Conservation (phyloP, 176 grass and related monocot genomes). For the Raddia distichophylla region DNA sequence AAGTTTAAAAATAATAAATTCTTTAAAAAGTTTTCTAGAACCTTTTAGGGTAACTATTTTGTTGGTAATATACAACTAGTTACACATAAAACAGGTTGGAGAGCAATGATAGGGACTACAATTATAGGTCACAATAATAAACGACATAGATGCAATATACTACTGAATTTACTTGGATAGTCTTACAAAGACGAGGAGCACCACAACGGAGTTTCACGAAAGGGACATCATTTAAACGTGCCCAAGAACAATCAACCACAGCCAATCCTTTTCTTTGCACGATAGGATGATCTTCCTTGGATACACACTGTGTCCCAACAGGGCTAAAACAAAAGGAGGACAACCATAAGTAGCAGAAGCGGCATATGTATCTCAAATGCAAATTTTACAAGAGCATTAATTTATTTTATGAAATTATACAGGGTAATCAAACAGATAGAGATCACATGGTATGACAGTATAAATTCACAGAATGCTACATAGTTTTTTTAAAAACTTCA, state of each 20-base stretch:
- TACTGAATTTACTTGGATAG: neutral
- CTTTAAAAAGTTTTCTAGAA: neutral
- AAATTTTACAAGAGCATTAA: neutral
- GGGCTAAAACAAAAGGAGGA: constrained; percentile 59
- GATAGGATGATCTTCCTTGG: constrained; percentile 77
- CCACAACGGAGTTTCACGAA: constrained; percentile 93
- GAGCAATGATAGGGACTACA: neutral
- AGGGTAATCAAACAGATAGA: constrained; percentile 10
- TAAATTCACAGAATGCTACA: neutral
- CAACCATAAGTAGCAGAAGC: constrained; percentile 22
- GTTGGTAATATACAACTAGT: neutral
- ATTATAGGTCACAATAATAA: neutral
- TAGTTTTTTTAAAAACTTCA: neutral
- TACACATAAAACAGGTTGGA: constrained; percentile 18
- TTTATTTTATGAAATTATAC: neutral
- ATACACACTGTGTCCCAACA: constrained; percentile 90
- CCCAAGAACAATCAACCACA: constrained; percentile 98
- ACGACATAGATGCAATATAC: neutral
- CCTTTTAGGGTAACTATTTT: neutral
- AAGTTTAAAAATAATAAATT: constrained; percentile 7
- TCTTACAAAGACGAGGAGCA: constrained; percentile 91
- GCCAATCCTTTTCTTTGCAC: constrained; percentile 91
- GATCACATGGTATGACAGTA: neutral
- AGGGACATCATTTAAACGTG: constrained; percentile 92
- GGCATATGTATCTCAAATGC: constrained; percentile 17